Evolutionary conservation across 1,284 basidiomycete species (phyloP).

Genomic region (Somion occarium): DNA sequence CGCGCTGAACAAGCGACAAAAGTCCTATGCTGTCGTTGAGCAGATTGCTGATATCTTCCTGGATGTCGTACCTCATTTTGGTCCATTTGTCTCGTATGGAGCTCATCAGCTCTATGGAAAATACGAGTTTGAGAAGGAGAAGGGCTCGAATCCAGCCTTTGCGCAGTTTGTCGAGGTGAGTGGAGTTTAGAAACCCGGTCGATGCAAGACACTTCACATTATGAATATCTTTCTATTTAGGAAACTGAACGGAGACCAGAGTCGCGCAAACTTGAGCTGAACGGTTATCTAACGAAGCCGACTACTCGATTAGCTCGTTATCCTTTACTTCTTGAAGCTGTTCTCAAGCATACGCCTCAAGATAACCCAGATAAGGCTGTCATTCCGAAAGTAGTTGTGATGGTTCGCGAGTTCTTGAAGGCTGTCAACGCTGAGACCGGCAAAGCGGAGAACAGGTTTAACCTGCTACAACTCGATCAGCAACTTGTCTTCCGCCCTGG

Average conservation of each 20-base stretch:
- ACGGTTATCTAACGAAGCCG: slow-evolving; percentile 97
- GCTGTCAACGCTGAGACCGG: slow-evolving; percentile 93
- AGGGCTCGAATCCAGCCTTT: slow-evolving; percentile 90
- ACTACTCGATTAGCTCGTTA: slow-evolving; percentile 96
- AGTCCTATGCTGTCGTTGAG: slow-evolving; percentile 90
- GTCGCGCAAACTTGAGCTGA: slow-evolving; percentile 94
- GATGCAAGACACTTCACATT: not conserved
- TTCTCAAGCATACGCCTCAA: slow-evolving; percentile 90
- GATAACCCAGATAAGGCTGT: slow-evolving; percentile 85
- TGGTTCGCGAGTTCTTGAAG: slow-evolving; percentile 80
- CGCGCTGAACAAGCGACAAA: slow-evolving; percentile 93
- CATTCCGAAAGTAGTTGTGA: slow-evolving; percentile 76
- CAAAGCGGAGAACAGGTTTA: slow-evolving; percentile 91
- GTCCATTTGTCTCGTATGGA: slow-evolving; percentile 93
- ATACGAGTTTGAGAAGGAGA: slow-evolving; percentile 99
- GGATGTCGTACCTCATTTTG: slow-evolving; percentile 86
- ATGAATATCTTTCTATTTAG: slow-evolving; percentile 33
- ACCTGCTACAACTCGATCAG: slow-evolving; percentile 85
- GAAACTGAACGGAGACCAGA: slow-evolving; percentile 90
- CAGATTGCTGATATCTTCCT: slow-evolving; percentile 90
- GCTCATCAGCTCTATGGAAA: slow-evolving; percentile 98
- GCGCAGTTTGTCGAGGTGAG: slow-evolving; percentile 92
- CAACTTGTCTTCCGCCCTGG: slow-evolving; percentile 84
- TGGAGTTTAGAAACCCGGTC: not conserved
- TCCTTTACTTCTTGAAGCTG: slow-evolving; percentile 89